Conservation (phyloP, 2,329 filamentous ascomycete species). For the Fusarium anguioides region DNA sequence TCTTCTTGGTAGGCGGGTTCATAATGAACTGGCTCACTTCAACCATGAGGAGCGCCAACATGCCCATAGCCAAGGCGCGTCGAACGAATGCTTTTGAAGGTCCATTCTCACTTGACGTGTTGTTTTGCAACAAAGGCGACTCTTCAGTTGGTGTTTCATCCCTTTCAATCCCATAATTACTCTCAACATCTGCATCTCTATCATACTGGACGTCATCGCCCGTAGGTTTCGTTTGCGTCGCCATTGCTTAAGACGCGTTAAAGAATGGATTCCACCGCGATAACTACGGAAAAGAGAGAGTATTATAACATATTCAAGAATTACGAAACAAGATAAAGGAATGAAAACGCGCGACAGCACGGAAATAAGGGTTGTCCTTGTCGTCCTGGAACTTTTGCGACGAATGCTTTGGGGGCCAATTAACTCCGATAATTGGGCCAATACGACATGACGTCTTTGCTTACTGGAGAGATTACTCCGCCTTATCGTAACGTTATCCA, state of each 20-base stretch:
- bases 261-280: neutral
- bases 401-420: neutral
- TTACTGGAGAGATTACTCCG: constrained; percentile 17
- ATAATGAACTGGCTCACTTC: constrained; percentile 54
- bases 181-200: constrained; percentile 22
- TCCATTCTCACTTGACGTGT: constrained; percentile 27
- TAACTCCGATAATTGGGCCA: constrained; percentile 24
- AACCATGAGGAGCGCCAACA: constrained; percentile 56
- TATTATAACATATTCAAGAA: constrained; percentile 17
- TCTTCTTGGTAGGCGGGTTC: constrained; percentile 58
- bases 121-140: constrained; percentile 37
- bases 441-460: constrained; percentile 22
- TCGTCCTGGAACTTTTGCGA: constrained; percentile 32
- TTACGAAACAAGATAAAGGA: neutral
- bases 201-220: neutral
- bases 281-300: no score
- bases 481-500: constrained; percentile 5
- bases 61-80: constrained; percentile 49
- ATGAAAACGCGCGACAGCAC: neutral
- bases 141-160: constrained; percentile 24
- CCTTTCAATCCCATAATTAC: constrained; percentile 6
- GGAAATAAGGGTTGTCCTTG: constrained; percentile 16
- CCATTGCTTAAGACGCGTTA: neutral
- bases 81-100: constrained; percentile 45
- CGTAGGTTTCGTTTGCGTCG: neutral